Evolutionary conservation across 228 moss, liverwort and hornwort species (phyloP), one percentile per base, ranked within the genome.

Genomic region (Sphagnum fallax): DNA sequence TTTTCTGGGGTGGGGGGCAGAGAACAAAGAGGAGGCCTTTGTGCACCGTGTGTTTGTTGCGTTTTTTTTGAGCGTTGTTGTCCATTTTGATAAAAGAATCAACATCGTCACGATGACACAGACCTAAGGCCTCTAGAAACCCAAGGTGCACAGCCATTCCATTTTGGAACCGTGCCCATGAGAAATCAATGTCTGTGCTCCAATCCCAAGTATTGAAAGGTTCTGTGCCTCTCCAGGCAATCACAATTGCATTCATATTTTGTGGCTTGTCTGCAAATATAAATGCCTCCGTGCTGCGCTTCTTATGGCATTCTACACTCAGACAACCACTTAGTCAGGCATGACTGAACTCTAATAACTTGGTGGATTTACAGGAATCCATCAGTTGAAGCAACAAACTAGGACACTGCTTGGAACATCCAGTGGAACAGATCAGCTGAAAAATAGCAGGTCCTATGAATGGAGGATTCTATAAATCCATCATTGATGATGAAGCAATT

Each of bases 171-270:
- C 69, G 55, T 66, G 60, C 82, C 82, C 82, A 91, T 1, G 91
- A 88, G 72, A 91, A 91, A 62, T 88, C 91, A 0, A 86, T 12
- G 65, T 91, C 91, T 14, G 88, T 82, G 72, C 81, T 82, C 88
- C 88, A 91, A 73, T 86, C 91, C 52, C 75, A 66, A 18, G 91
- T 70, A 51, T 76, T 78, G 69, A 91, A 88, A 4, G 64, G 64
- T 55, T 75, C 82, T 0, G 91, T 91, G 14, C 91, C 88, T 48
- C 88, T 79, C 76, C 81, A 91, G 4, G 86, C 82, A 14, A 91
- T 52, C 11, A 91, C 86, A 11, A 91, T 70, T 1, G 91, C 91
- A 5, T 81, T 84, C 47, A 88, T 88, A 61, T 91, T 74, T 10
- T 77, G 13, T 0, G 66, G 68, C 55, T 51, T 78, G 70, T 91